Conservation (phyloP, 768 basidiomycete species). For the Peribolospora kevripleyi region DNA sequence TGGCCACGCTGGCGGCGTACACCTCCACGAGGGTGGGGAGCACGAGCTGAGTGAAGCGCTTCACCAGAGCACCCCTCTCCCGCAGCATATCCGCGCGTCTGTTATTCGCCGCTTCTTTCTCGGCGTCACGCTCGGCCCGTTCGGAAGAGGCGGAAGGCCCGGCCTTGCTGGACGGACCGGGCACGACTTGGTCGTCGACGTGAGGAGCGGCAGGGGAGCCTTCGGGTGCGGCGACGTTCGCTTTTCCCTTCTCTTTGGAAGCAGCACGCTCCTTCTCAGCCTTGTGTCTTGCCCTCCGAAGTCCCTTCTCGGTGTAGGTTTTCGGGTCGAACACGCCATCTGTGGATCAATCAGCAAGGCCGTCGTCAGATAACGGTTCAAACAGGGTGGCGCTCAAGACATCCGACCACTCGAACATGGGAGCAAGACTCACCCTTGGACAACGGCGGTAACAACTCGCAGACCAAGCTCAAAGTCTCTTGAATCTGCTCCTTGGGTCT, state of each 20-base stretch:
- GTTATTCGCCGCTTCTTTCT: constrained; percentile 24
- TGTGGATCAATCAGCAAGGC: constrained; percentile 15
- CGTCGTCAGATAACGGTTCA: not conserved
- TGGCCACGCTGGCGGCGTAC: constrained; percentile 90
- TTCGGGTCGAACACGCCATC: constrained; percentile 93
- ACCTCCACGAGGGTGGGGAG: constrained; percentile 91
- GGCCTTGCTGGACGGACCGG: constrained; percentile 13
- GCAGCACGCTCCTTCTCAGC: no score
- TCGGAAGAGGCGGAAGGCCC: constrained; percentile 17
- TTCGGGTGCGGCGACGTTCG: not conserved
- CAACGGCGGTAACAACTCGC: constrained; percentile 76
- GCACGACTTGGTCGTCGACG: constrained; percentile 15
- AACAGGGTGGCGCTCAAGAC: not conserved
- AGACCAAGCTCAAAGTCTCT: constrained; percentile 66
- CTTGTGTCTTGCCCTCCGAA: constrained; percentile 15
- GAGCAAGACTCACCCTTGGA: constrained; percentile 43
- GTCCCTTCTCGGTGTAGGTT: constrained; percentile 61
- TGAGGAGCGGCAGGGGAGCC: constrained; percentile 12
- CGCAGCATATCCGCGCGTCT: constrained; percentile 35
- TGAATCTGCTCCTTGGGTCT: constrained; percentile 93
- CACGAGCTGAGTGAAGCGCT: constrained; percentile 61
- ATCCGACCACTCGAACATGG: not conserved
- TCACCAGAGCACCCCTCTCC: constrained; percentile 36
- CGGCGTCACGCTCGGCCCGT: constrained; percentile 9
- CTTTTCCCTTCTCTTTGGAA: no score